Evolutionary conservation across 345 rosid genomes (phyloP), one percentile per base, ranked within the genome.

Genomic region (Murraya paniculata): DNA sequence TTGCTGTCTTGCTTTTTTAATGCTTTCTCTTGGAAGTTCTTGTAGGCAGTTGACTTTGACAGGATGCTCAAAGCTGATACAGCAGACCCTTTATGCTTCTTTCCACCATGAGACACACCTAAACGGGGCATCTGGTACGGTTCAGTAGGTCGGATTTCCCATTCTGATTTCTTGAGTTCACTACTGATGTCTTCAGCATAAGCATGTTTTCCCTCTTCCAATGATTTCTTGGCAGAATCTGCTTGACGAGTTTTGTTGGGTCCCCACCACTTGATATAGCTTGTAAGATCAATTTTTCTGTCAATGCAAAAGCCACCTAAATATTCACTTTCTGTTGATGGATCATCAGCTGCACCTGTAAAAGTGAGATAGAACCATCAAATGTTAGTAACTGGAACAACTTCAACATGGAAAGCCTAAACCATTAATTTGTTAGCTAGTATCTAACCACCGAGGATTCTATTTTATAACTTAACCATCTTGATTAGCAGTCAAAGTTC

Each of bases 211-310:
- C 83, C 73, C 76, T 91, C 94, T 41, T 90, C 97, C 21, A 87
- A 87, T 70, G 90, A 88, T 78, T 89, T 96, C 61, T 90, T 59
- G 33, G 87, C 79, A 48, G 93, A 81, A 68, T 93, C 97, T 41
- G 86, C 81, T 74, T 88, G 98, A 79, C 97, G 93, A 80, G 82
- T 77, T 86, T 86, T 94, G 82, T 86, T 90, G 35, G 86, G 78
- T 16, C 95, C 93, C 98, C 99, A 94, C 99, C 99, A 96, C 81
- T 94, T 96, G 77, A 96, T 88, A 75, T 89, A 86, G 77, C 89
- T 84, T 56, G 99, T 91, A 67, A 96, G 86, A 86, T 93, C 99
- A 50, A 94, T 88, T 84, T 91, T 92, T 86, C 94, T 92, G 33
- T 96, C 98, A 66, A 87, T 81, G 84, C 91, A 88, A 82, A 93